Base-by-base conservation (phyloP, 306 rosid genomes). In the Citrullus colocynthis region DNA sequence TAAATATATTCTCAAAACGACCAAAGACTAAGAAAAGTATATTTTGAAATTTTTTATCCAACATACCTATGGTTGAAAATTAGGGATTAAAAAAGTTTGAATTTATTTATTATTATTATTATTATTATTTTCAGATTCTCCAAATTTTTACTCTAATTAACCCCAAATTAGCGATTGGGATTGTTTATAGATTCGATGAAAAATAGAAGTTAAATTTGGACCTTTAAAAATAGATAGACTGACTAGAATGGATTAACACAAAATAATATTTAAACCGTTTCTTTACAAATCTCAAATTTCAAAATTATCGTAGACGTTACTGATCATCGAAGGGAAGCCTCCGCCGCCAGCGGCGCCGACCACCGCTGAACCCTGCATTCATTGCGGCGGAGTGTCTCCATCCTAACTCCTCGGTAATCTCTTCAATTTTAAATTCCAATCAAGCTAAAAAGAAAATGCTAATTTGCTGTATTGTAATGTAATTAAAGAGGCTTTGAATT, bases 281-380 rank as follows among this genome's bases (percentile, higher is more conserved):
- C n/a, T 16, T 16, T 16, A 52, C 57, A 16, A 5, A 16, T 17
- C n/a, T 20, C 20, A 6, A 52, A 52, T 52, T 49, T 52, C 57
- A 52, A 16, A 52, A 16, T 52, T 6, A 16, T 52, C 8, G 2
- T 52, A 52, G 9, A 52, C 57, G 57, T 52, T 52, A 17, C 57
- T 16, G 20, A 52, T 52, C 6, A 16, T 17, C 57, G 20, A 52
- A 52, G 57, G 57, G 17, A 51, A 51, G 17, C 12, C 12, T 34
- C 67, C 69, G 69, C 69, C 69, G 2, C 4, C 69, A 32, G 69
- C 69, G 69, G 69, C 69, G 69, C 69, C 69, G 69, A 62, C 69
- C 69, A 62, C 20, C 69, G 44, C 69, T 7, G 44, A 34, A 15
- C 20, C 10, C 44, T 6, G 69, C 42, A 32, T 62, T 34, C n/a